Base-by-base conservation (phyloP, 192 early-diverging fungal genomes). In the Gorgonomyces haynaldii region DNA sequence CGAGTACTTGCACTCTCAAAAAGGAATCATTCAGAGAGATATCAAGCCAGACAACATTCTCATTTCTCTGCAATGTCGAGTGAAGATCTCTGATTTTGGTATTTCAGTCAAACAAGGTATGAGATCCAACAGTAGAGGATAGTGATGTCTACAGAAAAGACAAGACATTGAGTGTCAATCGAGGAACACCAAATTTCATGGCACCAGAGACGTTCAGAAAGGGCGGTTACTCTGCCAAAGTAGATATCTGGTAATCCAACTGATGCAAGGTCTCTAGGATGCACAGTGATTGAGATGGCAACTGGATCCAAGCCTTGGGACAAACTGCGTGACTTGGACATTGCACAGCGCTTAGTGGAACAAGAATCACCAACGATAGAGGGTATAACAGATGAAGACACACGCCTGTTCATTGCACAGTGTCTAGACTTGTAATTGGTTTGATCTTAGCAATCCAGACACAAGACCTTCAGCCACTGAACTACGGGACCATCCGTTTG, bases 81-180 rank as follows among this genome's bases (percentile, higher is more conserved):
- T 84, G 44, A 95, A 95, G 64, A 95, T 95, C 35, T 86, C 90
- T 0, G 91, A 95, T 58, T 95, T 95, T 76, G 91, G 91, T 8
- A 88, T 95, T 36, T 93, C 90, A 15, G 91, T 91, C 44, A 66
- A 89, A 41, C 80, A 68, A 8, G 12, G 30, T 31, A 31, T 8
- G 12, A 8, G 5, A 69, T 78, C 23, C 54, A 67, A 16, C 25
- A 55, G 54, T 2, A 56, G 42, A 57, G 63, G 59, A 37, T 65
- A 47, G 27, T 56, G 29, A 55, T 59, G 19, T 53, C 54, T 17
- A 16, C 59, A 55, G 16, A 67, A 55, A 35, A 50, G 61, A 60
- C 65, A 10, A 69, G 74, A 12, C 6, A 75, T 76, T 15, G 61
- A 17, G 55, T 64, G 29, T 88, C 85, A 42, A 65, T 95, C 40